Base-by-base conservation (phyloP, 2,329 filamentous ascomycete species). In the Chaetomiaceae sp. region DNA sequence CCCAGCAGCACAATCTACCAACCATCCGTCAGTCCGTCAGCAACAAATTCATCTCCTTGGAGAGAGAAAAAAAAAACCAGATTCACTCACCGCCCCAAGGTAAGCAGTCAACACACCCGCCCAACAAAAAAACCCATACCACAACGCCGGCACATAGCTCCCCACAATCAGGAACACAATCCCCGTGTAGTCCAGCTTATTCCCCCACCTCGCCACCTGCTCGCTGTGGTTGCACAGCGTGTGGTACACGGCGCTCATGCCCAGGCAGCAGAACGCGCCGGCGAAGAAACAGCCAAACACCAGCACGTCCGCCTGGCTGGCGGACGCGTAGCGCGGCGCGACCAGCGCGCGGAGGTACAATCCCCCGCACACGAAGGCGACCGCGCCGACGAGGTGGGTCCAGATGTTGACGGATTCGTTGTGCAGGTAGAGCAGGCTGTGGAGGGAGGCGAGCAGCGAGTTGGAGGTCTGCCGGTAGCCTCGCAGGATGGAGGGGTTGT, bases 131-230 rank as follows among this genome's bases (percentile, higher is more conserved):
- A 95, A 90, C 3, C 86, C 90, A 69, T 95, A 96, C 69, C 89
- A 94, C 54, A 99, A 70, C 45, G 88, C 87, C 2, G 94, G 91
- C 41, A 97, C 82, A 66, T 92, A 96, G 67, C 87, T 92, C 6
- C 94, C 94, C 61, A 92, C 88, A 54, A 97, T 97, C 61, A 99
- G 74, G 44, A 85, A 82, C 27, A 97, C 89, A 62, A 99, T 99
- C 6, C 94, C 94, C 5, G 92, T 82, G 67, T 99, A 97, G 67
- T 99, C 94, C 52, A 97, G 74, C 69, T 95, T 89, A 68, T 97
- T 97, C 10, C 91, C 91, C 75, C 90, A 88, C 57, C 81, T 85
- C 2, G 87, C 84, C 13, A 96, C 89, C 1, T 72, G 71, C 33
- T 83, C 81, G 16, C 88, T 94, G 69, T 99, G 94, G 61, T 96